A percentile compares a stretch with the other conserved stretches of the same genome.
Conservation (phyloP, 352 stramenopile genomes). For the Globisporangium irregulare region DNA sequence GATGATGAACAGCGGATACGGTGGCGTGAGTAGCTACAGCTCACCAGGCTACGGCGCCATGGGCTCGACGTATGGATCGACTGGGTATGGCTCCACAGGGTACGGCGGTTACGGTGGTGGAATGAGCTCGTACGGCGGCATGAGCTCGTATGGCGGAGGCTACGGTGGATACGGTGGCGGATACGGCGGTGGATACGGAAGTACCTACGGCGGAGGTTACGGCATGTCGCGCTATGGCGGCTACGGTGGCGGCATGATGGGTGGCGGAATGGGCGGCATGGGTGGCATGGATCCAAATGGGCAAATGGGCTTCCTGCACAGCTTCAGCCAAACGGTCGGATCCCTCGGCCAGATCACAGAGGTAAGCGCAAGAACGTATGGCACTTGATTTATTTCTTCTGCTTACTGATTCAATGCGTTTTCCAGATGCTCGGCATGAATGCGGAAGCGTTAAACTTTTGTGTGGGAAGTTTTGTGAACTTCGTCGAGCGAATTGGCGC, state of each 20-base stretch:
- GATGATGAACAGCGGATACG: constrained; percentile 21
- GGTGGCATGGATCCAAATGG: constrained; percentile 54
- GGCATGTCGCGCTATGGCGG: constrained; percentile 28
- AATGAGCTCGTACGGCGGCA: constrained; percentile 26
- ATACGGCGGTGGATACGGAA: constrained; percentile 21
- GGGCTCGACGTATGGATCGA: constrained; percentile 6
- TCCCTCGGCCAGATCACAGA: constrained; percentile 75
- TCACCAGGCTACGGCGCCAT: constrained; percentile 23
- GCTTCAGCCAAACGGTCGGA: constrained; percentile 67
- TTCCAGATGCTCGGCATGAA: constrained; percentile 69
- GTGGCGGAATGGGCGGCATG: constrained; percentile 20
- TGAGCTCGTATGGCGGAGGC: constrained; percentile 27
- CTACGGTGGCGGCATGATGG: constrained; percentile 27
- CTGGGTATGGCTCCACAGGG: constrained; percentile 9
- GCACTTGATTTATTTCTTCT: not conserved
- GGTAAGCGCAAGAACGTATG: constrained; percentile 18
- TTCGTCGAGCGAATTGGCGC: constrained; percentile 81
- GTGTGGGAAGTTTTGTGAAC: constrained; percentile 76
- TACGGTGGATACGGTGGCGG: constrained; percentile 19
- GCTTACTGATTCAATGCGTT: not conserved
- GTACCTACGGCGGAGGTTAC: constrained; percentile 38
- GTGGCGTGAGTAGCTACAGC: constrained; percentile 21
- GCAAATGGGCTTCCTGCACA: constrained; percentile 57
- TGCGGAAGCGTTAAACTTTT: constrained; percentile 72
- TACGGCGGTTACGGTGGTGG: constrained; percentile 16